Evolutionary conservation across 1,284 basidiomycete species (phyloP), one percentile per base, ranked within the genome.

Genomic region (Trametes polyzona): DNA sequence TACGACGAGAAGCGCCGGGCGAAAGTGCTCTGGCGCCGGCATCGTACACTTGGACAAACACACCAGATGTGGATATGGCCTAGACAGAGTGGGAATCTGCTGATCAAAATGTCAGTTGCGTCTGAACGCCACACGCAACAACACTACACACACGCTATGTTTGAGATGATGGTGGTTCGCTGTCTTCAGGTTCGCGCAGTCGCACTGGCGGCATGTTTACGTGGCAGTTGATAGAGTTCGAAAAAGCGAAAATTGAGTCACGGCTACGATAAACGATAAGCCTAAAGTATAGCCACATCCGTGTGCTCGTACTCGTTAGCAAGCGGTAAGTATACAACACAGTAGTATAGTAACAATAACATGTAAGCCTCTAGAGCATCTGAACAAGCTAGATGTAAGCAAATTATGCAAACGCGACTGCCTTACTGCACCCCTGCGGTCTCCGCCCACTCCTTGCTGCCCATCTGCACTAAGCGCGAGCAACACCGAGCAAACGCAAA

Each of bases 401-500:
- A 40, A 3, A 41, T 16, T 23, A 14, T 32, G 27, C 21, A 27
- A n/a, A n/a, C 33, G 14, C 26, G 8, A n/a, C 16, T 4, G 4
- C 7, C 7, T 61, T 63, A 72, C 48, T 63, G 65, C 27, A 51
- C 49, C 8, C 74, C 74, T 0, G 85, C 79, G n/a, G 79, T 86
- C 74, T 90, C 87, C 1, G 87, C 86, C 92, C 92, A 94, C 63
- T 91, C 86, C 65, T 79, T 86, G 68, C 90, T 92, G 42, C 94
- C 92, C 95, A 97, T 96, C 73, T 97, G 88, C 30, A 93, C 90
- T 24, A 97, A 76, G 47, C 95, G 82, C 27, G 92, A 95, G 67
- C 95, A 95, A 33, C 94, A 95, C 47, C 95, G 82, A 10, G 94
- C 95, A 72, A 96, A 98, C 0, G 95, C 95, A 71, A 98, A 97